Percentiles rank a stretch among this genome's conserved stretches.
These are phyloP conservation scores for Paraurostyla sp. DNA, from an alignment of 73 alveolate species.

Conservation along the genomic window DNA sequence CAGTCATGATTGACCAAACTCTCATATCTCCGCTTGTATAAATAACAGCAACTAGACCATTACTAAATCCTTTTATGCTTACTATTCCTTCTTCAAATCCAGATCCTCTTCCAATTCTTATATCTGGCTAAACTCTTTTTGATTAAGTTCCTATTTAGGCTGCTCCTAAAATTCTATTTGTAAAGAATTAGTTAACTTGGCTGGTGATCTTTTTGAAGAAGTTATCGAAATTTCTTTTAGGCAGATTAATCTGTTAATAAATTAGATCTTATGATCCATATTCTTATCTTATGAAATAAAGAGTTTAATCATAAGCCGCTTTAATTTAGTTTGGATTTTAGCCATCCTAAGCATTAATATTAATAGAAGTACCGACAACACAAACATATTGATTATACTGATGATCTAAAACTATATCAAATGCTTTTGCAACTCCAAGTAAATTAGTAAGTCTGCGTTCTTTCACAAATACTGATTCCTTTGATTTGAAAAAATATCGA, in stretches of 20 bases:
- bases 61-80: neutral
- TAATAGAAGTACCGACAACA: constrained; percentile 5
- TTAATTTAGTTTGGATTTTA: neutral
- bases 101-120: neutral
- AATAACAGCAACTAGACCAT: constrained; percentile 22
- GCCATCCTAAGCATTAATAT: neutral
- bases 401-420: neutral
- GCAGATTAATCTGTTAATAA: neutral
- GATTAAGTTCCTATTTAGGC: neutral
- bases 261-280: neutral
- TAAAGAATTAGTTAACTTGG: too few relatives aligned
- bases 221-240: too few relatives aligned
- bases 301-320: neutral
- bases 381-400: neutral
- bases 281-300: neutral
- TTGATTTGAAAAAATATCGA: neutral
- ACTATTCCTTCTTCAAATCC: constrained; percentile 48
- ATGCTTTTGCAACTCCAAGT: neutral
- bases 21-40: neutral
- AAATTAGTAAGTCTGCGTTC: neutral
- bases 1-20: constrained; percentile 17
- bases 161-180: neutral
- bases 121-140: constrained; percentile 3
- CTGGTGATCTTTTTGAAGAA: neutral
- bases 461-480: neutral